Base-by-base conservation (phyloP, 2,329 filamentous ascomycete genomes). In the Lecanosticta acicola region DNA sequence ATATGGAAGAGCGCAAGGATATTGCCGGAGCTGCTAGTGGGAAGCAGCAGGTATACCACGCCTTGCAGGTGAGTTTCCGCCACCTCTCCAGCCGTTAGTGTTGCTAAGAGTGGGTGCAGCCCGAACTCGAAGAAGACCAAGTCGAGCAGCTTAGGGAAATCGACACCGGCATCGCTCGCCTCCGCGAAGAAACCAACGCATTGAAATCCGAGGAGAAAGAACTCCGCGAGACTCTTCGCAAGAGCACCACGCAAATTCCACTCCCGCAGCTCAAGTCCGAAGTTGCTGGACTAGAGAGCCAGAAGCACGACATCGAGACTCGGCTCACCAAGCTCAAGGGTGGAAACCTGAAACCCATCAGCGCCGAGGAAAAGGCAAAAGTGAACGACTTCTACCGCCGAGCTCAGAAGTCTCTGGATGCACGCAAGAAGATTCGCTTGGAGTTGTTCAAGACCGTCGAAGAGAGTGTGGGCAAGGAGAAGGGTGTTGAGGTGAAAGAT, bases 31-130 rank as follows among this genome's bases (percentile, higher is more conserved):
- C 75, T 40, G 66, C 70, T 32, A 71, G 78, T 32, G 79, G 79
- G 16, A 83, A 82, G 64, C 79, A 82, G 56, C 68, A 72, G 32
- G 78, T 83, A 48, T 83, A 82, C 59, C 79, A 83, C 61, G 69
- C 72, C 29, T 53, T 70, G 4, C 71, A 74, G 60, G 71, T 72
- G 58, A 17, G 48, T 36, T 24, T 14, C 11, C 8, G 24, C 1
- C 18, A 13, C 14, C 17, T 33, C 1, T 19, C 5, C 32, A 19
- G 7, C 7, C 14, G 38, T 39, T 50, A 3, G 45, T 34, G 13
- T 13, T n/a, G 14, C 21, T 32, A 32, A 3, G 45, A 29, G 13
- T 13, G 11, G 14, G 21, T 32, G 29, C 66, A 83, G 71, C 70
- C 77, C 45, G 66, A 74, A 32, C 62, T 69, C 11, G 72, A 78